A percentile compares a stretch with the other conserved stretches of the same genome.
Evolutionary conservation across 1,284 basidiomycete species (phyloP).

Genomic region (Rhodotorula sp.): DNA sequence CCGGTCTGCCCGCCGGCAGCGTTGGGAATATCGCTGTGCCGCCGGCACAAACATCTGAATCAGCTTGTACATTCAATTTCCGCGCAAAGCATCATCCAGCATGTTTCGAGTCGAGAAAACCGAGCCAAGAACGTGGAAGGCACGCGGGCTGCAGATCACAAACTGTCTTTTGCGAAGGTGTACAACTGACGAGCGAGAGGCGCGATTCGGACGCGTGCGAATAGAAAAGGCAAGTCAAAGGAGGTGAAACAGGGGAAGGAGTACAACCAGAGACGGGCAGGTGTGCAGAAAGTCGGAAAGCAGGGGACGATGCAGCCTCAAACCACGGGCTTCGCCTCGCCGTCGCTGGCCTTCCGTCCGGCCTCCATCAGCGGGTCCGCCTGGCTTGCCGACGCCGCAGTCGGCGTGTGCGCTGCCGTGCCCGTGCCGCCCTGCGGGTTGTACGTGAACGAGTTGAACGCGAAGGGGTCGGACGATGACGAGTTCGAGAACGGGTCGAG

Average conservation of each 20-base stretch:
- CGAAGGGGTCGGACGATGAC: neutral
- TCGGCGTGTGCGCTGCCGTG: slow-evolving; percentile 1
- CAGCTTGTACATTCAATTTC: no score
- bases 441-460: slow-evolving; percentile 7
- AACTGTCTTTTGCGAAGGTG: no score
- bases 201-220: no score
- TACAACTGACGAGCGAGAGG: no score
- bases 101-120: no score
- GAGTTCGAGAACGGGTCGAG: neutral
- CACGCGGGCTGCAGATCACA: no score
- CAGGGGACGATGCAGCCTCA: neutral
- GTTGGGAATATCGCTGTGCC: no score
- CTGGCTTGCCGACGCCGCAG: neutral
- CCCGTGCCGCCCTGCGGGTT: neutral
- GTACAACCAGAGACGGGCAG: neutral
- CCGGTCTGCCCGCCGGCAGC: neutral
- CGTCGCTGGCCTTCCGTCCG: neutral
- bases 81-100: no score
- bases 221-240: neutral
- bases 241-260: neutral
- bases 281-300: neutral
- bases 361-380: neutral
- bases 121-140: no score
- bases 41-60: no score
- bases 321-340: neutral